phyloP scores from a whole-genome alignment of 192 early-diverging fungal genomes.

The Entomortierella beljakovae region DNA sequence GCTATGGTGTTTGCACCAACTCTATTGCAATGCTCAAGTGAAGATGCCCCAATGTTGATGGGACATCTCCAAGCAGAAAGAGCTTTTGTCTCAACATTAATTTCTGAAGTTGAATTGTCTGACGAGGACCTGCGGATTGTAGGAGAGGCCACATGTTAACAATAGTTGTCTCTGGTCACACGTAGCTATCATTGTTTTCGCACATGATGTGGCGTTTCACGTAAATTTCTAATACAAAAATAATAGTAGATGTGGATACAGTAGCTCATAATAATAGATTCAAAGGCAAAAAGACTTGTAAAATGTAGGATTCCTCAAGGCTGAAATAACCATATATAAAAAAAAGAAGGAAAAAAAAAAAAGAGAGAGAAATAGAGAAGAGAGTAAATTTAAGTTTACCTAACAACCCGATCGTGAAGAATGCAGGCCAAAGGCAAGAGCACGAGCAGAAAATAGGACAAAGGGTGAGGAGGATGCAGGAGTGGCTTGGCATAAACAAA shows the following conservation, averaged over 20 bases:
- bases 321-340: too few species aligned
- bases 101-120: constrained; percentile 33
- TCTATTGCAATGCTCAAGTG: constrained; percentile 87
- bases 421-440: neutral
- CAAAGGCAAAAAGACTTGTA: too few species aligned
- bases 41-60: constrained; percentile 69
- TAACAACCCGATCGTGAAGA: neutral
- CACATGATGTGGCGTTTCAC: neutral
- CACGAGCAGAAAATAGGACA: neutral
- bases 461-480: neutral
- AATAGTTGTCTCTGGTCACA: neutral
- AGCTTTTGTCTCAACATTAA: constrained; percentile 47
- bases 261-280: too few species aligned
- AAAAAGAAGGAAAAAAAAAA: too few species aligned
- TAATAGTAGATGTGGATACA: too few species aligned
- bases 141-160: constrained; percentile 21
- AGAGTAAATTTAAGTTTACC: too few species aligned
- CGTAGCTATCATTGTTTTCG: neutral
- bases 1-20: constrained; percentile 99
- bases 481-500: constrained; percentile 19
- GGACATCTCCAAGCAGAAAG: constrained; percentile 44
- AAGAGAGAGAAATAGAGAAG: too few species aligned
- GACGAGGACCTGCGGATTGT: constrained; percentile 49
- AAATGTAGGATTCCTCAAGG: too few species aligned
- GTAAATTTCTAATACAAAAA: too few species aligned